Evolutionary conservation across 2,329 filamentous ascomycete genomes (phyloP).

Genomic region (Hypoxylon sp.): DNA sequence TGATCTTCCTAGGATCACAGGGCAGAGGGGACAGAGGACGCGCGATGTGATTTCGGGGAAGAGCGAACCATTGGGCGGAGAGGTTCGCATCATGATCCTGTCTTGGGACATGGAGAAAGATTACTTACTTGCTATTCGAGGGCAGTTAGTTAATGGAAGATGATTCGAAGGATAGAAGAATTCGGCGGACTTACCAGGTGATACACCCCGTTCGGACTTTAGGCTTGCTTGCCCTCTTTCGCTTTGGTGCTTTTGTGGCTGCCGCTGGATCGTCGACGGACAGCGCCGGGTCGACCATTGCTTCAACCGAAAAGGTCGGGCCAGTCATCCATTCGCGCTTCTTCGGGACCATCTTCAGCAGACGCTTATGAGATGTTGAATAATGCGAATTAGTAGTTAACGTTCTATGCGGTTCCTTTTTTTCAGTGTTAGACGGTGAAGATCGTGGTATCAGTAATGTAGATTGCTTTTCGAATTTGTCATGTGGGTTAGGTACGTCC

Average conservation of each 20-base stretch:
- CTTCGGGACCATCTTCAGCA: slow-evolving; percentile 26
- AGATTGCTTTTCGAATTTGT: slow-evolving; percentile 17
- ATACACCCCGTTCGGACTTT: slow-evolving; percentile 58
- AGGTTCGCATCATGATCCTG: background rate
- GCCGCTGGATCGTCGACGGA: slow-evolving; percentile 15
- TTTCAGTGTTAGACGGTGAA: slow-evolving; percentile 10
- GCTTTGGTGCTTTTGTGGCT: slow-evolving; percentile 24
- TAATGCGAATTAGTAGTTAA: slow-evolving; percentile 2
- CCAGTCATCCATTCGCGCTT: slow-evolving; percentile 22
- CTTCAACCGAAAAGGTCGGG: slow-evolving; percentile 23
- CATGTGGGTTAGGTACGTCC: slow-evolving; percentile 24
- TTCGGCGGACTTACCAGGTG: slow-evolving; percentile 53
- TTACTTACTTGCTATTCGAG: slow-evolving; percentile 35
- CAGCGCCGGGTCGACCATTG: slow-evolving; percentile 24
- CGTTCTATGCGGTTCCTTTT: slow-evolving; percentile 9
- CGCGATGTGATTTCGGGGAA: background rate
- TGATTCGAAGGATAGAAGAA: background rate
- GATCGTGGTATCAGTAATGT: slow-evolving; percentile 19
- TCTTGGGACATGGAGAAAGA: background rate
- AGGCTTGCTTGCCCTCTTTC: slow-evolving; percentile 54
- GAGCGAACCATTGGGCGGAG: background rate
- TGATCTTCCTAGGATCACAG: background rate
- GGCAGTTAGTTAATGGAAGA: slow-evolving; percentile 11
- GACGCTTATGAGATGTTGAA: slow-evolving; percentile 9
- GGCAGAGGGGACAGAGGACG: background rate